Conservation (phyloP, 805 yeast genomes). For the Hyphopichia homilentoma region DNA sequence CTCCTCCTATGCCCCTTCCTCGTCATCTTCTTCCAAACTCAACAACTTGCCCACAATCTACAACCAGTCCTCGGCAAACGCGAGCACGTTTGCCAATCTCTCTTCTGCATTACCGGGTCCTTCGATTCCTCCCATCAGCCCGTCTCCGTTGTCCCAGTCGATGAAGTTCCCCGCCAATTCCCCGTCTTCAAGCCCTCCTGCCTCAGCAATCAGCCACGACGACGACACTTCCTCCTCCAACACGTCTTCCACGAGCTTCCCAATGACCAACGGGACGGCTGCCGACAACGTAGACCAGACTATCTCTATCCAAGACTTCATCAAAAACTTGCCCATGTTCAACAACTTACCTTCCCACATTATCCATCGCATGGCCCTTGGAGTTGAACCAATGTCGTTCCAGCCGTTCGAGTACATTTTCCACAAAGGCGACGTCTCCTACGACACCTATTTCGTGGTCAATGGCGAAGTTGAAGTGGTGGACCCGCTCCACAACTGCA, state of each 20-base stretch:
- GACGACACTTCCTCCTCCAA: conserved; percentile 7
- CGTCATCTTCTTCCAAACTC: neutral
- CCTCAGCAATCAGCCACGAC: conserved; percentile 7
- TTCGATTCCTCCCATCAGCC: conserved; percentile 5
- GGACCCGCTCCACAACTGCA: conserved; percentile 16
- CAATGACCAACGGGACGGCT: neutral
- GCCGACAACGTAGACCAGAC: conserved; percentile 46
- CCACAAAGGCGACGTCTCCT: conserved; percentile 54
- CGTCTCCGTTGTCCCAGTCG: conserved; percentile 2
- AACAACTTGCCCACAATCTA: neutral
- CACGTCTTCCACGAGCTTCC: neutral
- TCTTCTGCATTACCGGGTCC: conserved; percentile 6
- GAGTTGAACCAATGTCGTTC: conserved; percentile 53
- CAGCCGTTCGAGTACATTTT: conserved; percentile 60
- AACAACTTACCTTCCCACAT: conserved; percentile 53
- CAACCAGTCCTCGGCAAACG: conserved; percentile 1
- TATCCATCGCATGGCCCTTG: conserved; percentile 60
- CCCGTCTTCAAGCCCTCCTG: neutral
- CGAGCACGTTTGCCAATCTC: conserved; percentile 5
- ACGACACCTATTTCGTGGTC: conserved; percentile 64
- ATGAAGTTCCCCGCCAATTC: neutral
- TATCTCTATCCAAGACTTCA: conserved; percentile 53
- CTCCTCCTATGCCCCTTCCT: neutral
- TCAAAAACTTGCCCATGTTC: conserved; percentile 58
- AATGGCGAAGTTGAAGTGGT: conserved; percentile 71